Percentiles rank a stretch among this genome's conserved stretches.
Evolutionary conservation across 2,329 filamentous ascomycete genomes (phyloP).

Genomic region (Penicillium sp.): DNA sequence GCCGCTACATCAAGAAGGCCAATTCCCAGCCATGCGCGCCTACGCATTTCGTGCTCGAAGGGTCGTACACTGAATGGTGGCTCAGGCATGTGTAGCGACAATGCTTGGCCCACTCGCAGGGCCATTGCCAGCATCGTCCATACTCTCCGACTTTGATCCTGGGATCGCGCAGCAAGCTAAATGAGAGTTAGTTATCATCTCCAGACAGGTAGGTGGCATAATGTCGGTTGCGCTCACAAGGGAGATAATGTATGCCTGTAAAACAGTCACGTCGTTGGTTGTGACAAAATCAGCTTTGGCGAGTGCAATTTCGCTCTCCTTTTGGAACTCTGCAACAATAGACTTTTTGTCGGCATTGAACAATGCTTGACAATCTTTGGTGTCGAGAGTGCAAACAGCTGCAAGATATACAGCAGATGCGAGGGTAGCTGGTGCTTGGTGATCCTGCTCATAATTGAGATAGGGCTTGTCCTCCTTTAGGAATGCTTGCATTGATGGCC

Average conservation of each 20-base stretch:
- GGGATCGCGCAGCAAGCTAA: conserved; percentile 29
- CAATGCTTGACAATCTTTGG: conserved; percentile 23
- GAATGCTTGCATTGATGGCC: conserved; percentile 29
- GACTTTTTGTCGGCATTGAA: conserved; percentile 23
- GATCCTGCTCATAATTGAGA: conserved; percentile 31
- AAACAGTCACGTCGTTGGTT: conserved; percentile 34
- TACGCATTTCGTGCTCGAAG: conserved; percentile 34
- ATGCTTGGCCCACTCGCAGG: conserved; percentile 33
- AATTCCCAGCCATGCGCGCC: conserved; percentile 34
- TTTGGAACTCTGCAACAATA: conserved; percentile 24
- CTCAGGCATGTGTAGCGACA: conserved; percentile 31
- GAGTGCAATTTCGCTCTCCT: conserved; percentile 27
- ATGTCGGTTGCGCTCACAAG: conserved; percentile 22
- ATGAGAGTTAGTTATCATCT: not conserved
- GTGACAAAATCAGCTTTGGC: conserved; percentile 31
- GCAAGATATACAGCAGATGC: conserved; percentile 30
- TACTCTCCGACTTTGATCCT: conserved; percentile 35
- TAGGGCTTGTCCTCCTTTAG: conserved; percentile 30
- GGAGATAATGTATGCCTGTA: conserved; percentile 36
- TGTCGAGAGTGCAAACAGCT: conserved; percentile 27
- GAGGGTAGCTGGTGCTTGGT: conserved; percentile 28
- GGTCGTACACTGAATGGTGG: conserved; percentile 31
- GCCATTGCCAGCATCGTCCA: conserved; percentile 39
- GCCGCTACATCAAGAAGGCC: conserved; percentile 33
- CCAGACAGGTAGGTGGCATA: not conserved